phyloP scores from a whole-genome alignment of 352 stramenopile genomes.

The Pythium rishiriense region DNA sequence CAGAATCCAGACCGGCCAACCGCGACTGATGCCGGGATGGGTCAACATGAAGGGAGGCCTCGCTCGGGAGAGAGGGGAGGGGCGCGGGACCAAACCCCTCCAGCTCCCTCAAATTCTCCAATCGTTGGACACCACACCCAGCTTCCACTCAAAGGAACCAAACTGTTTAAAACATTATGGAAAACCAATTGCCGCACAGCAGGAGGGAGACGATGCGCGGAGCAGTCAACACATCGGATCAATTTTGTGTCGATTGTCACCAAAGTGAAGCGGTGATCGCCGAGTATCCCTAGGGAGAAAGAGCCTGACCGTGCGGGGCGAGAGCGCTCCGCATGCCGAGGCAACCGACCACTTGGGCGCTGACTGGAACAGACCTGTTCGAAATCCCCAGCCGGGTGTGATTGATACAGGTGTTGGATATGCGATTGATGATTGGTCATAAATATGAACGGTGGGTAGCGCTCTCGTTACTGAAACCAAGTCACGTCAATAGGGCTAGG shows the following conservation, averaged over 20 bases:
- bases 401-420: slow-evolving; percentile 24
- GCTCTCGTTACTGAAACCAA: slow-evolving; percentile 17
- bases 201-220: background rate
- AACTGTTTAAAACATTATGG: slow-evolving; percentile 21
- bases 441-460: slow-evolving; percentile 24
- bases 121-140: slow-evolving; percentile 21
- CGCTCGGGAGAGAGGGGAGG: slow-evolving; percentile 3
- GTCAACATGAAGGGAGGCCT: slow-evolving; percentile 1
- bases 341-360: background rate
- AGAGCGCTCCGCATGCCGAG: no score
- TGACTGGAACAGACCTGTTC: slow-evolving; percentile 3
- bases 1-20: slow-evolving; percentile 12
- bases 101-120: background rate
- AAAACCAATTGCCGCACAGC: no score
- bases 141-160: slow-evolving; percentile 16
- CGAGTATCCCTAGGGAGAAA: no score
- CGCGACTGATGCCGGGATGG: background rate
- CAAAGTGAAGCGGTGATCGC: no score
- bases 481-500: slow-evolving; percentile 28
- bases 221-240: background rate
- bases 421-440: slow-evolving; percentile 15
- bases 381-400: background rate
- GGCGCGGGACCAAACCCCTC: slow-evolving; percentile 4
- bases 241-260: no score
- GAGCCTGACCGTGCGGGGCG: no score